Evolutionary conservation across 257 asterid genomes (phyloP).

Genomic region (Lycium barbarum): DNA sequence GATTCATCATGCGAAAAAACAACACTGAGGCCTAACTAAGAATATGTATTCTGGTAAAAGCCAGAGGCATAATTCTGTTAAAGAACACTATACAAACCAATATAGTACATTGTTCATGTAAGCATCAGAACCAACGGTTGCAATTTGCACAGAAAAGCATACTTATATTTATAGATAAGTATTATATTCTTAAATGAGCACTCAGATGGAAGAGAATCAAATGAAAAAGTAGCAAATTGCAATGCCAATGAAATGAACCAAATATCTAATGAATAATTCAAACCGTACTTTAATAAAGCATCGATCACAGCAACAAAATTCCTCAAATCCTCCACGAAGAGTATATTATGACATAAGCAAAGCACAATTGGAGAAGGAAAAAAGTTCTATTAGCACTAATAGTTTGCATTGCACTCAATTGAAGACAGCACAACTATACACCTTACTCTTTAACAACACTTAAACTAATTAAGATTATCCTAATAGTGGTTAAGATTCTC

Average conservation of each 20-base stretch:
- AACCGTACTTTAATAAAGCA: constrained; percentile 42
- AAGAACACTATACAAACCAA: constrained; percentile 7
- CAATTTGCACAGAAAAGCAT: constrained; percentile 45
- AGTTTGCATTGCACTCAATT: constrained; percentile 24
- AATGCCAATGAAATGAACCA: constrained; percentile 40
- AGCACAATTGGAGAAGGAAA: not conserved
- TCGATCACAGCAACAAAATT: constrained; percentile 44
- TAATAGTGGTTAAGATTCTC: constrained; percentile 23
- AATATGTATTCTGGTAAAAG: constrained; percentile 21
- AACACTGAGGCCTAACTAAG: constrained; percentile 38
- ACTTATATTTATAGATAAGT: constrained; percentile 41
- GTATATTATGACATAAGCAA: constrained; percentile 12
- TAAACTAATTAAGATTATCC: constrained; percentile 13
- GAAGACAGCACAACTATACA: constrained; percentile 31
- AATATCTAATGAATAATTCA: constrained; percentile 55
- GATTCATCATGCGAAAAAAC: constrained; percentile 65
- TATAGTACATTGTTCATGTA: constrained; percentile 35
- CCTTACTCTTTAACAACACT: constrained; percentile 19
- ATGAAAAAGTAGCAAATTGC: constrained; percentile 28
- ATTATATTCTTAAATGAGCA: constrained; percentile 58
- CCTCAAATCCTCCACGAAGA: constrained; percentile 47
- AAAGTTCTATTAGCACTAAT: not conserved
- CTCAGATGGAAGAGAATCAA: constrained; percentile 35
- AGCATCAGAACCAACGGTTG: constrained; percentile 73
- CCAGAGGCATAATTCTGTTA: constrained; percentile 42